Base-by-base conservation (phyloP, 257 asterid species). In the Gentiana macrophylla region DNA sequence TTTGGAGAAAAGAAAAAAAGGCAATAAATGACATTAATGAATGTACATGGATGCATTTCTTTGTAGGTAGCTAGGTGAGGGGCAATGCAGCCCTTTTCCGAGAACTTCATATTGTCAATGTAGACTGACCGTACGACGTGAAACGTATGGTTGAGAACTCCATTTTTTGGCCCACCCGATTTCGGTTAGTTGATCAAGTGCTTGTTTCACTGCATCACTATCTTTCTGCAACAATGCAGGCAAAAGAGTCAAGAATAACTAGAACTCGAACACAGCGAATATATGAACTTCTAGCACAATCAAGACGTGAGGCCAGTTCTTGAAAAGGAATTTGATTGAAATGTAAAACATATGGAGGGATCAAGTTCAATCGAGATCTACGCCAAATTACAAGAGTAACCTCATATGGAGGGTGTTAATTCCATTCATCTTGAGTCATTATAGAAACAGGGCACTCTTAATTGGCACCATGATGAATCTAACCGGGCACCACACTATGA, bases 111-210 rank as follows among this genome's bases (percentile, higher is more conserved):
- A 61, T 44, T 53, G 55, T 66, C 52, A 50, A 52, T 50, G 49
- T 67, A 73, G 61, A 77, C 91, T 79, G 71, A 91, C 98, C 77
- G 93, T 80, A 45, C 96, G 95, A 41, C 98, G 80, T n/a, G 98
- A 91, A 56, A 84, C 81, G 35, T 86, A 86, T 37, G 96, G 94
- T 69, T 90, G 98, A 62, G 96, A 84, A 69, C 89, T 79, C 96
- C 94, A 86, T 55, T 68, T 80, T 58, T 63, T 83, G 55, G 94
- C 94, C 94, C 96, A 84, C 66, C 94, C 94, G 64, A 65, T 57
- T 69, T 86, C 93, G 47, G 70, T 72, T 70, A 90, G 79, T 71
- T 82, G 81, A 86, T 82, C 93, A 60, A 90, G 98, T 61, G 92
- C 94, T 77, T 74, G 78, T 79, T 76, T 86, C 32, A 86, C 97